Base-by-base conservation (phyloP, 2,329 filamentous ascomycete species). In the Monilinia fructigena region DNA sequence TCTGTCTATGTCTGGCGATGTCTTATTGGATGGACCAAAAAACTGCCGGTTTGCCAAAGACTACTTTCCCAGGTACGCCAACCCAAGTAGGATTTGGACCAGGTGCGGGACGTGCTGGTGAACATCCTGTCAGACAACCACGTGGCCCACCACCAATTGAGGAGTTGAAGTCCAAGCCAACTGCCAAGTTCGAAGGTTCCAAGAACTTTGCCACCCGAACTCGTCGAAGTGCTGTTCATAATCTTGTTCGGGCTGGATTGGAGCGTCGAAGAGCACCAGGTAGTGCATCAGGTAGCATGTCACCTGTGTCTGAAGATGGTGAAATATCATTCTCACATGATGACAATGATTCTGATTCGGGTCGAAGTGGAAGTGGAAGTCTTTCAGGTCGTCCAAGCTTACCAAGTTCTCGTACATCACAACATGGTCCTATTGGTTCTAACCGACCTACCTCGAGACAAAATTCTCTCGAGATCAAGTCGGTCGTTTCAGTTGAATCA, bases 181-280 rank as follows among this genome's bases (percentile, higher is more conserved):
- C 94, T 11, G 89, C 92, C 72, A 97, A 93, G 80, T 87, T 94
- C 70, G 94, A 98, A 78, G 95, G 94, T 31, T 97, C 94, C 87
- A 89, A 97, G 86, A 99, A 99, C 82, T 99, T 99, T 79, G 90
- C 91, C 14, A 88, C 93, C 66, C 93, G 95, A 69, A 93, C 96
- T 75, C 92, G 95, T 68, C 92, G 94, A 70, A 93, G 91, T 73
- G 95, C 95, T 35, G 88, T 99, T 55, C 89, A 93, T 81, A 97
- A 93, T 76, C 85, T 99, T 60, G 91, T 97, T 69, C 91, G 91
- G 71, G 94, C 94, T 64, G 93, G 94, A 20, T 85, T 95, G 70
- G 92, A 93, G 75, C 91, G 95, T 68, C 92, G 94, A 66, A 85
- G 81, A 68, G 82, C 85, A 82, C 90, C 85, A 80, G 82, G 89